Evolutionary conservation across 495 filamentous ascomycete genomes (phyloP).

Genomic region (Aspergillus egyptiacus): DNA sequence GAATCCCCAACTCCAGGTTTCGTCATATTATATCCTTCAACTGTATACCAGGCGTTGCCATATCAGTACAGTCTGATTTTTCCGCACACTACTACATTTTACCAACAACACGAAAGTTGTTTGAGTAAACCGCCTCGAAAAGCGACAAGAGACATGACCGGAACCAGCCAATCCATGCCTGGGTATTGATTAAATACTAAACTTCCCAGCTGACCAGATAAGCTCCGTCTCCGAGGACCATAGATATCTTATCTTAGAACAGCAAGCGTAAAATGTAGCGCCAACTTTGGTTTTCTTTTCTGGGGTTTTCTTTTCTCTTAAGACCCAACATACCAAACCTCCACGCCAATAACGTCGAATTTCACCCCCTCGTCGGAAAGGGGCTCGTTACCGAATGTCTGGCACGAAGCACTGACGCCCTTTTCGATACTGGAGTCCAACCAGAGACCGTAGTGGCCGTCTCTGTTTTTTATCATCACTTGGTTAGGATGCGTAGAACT

Average conservation of each 20-base stretch:
- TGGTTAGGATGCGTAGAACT: neutral
- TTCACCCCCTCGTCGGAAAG: constrained; percentile 92
- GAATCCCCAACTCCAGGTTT: no score
- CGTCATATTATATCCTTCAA: no score
- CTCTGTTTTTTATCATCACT: constrained; percentile 40
- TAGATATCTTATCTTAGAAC: no score
- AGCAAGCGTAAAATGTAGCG: no score
- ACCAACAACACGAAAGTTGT: no score
- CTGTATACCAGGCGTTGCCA: neutral
- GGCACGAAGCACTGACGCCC: constrained; percentile 72
- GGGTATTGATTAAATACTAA: constrained; percentile 18
- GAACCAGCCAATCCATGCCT: constrained; percentile 18
- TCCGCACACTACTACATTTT: no score
- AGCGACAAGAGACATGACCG: constrained; percentile 11
- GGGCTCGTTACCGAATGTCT: constrained; percentile 92
- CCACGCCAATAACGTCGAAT: constrained; percentile 86
- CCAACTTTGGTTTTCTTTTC: no score
- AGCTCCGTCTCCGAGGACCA: no score
- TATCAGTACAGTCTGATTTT: no score
- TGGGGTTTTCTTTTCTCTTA: constrained; percentile 5
- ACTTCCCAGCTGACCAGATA: no score
- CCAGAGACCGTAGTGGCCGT: constrained; percentile 91
- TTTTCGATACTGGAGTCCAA: constrained; percentile 81
- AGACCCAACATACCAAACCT: constrained; percentile 75
- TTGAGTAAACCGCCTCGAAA: no score